Evolutionary conservation across 192 early-diverging fungal genomes (phyloP), one percentile per base, ranked within the genome.

Genomic region (Geranomyces variabilis): DNA sequence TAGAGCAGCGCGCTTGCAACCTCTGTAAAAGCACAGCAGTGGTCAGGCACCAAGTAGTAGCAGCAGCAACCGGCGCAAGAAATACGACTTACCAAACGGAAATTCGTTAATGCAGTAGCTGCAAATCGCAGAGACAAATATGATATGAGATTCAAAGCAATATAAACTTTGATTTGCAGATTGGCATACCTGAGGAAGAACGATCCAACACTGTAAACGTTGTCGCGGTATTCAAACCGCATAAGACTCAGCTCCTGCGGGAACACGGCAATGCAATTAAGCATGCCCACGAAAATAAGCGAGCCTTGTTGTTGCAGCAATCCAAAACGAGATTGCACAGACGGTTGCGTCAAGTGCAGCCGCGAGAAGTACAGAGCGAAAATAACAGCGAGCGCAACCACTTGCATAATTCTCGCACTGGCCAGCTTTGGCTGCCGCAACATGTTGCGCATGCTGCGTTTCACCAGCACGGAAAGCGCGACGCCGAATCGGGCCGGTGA

Each of bases 211-310:
- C 69, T 36, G 47, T 80, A 79, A 19, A 76, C 77, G 48, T 70
- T 72, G 53, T 83, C 82, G 15, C 64, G 59, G 64, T 70, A 75
- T 29, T 83, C 81, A 53, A 76, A 72, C 17, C 67, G 56, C 49
- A 80, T 75, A 22, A 76, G 55, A 22, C 59, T 70, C 29, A 76
- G 59, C 49, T 83, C 79, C 43, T 67, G 69, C 26, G 79, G 77
- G 66, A 79, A 81, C 15, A 75, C 70, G 26, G 79, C 70, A 7
- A 83, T 69, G 63, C 77, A 80, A 57, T 77, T 81, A 14, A 81
- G 49, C 79, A 83, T 77, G 21, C 79, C 82, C 12, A 83, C 72
- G 63, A 80, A 83, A 29, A 80, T 56, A n/a, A 81, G 59, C 17
- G 76, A 66, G 1, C 69, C 72, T 34, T 66, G 59, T 67, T 80